Percentiles rank a stretch among this genome's conserved stretches.
phyloP scores from a whole-genome alignment of 2,329 filamentous ascomycete species.

The Fusarium irregulare region DNA sequence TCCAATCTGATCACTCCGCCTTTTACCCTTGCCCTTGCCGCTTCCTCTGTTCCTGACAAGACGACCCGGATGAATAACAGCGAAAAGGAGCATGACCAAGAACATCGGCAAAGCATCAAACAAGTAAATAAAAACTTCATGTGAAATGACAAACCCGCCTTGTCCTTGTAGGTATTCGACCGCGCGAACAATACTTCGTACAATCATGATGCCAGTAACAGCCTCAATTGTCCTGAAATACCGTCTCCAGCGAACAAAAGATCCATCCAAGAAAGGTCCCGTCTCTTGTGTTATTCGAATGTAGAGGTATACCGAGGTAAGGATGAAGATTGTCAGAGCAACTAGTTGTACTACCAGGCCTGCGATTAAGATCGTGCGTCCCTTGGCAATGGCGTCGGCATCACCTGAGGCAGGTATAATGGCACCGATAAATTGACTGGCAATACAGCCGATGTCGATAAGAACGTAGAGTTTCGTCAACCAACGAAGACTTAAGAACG shows the following conservation, averaged over 20 bases:
- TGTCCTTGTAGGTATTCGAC: slow-evolving; percentile 60
- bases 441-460: not conserved
- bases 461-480: slow-evolving; percentile 7
- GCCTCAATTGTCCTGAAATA: slow-evolving; percentile 49
- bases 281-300: not conserved
- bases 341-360: slow-evolving; percentile 5
- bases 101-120: slow-evolving; percentile 58
- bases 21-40: not conserved
- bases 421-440: slow-evolving; percentile 18
- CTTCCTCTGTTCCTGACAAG: not conserved
- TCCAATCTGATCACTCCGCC: not conserved
- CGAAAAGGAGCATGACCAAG: slow-evolving; percentile 54
- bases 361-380: slow-evolving; percentile 8
- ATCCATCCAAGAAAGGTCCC: slow-evolving; percentile 5
- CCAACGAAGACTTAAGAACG: slow-evolving; percentile 8
- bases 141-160: slow-evolving; percentile 53
- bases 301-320: not conserved
- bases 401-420: slow-evolving; percentile 21
- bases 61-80: slow-evolving; percentile 9
- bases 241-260: slow-evolving; percentile 45
- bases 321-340: slow-evolving; percentile 7
- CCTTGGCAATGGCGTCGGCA: not conserved
- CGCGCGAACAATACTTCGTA: slow-evolving; percentile 59
- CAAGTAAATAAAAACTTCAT: slow-evolving; percentile 57
- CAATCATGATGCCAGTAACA: slow-evolving; percentile 55